These are phyloP conservation scores for Aureobasidium vineae DNA, from an alignment of 2,329 filamentous ascomycete genomes.

Conservation along the genomic window DNA sequence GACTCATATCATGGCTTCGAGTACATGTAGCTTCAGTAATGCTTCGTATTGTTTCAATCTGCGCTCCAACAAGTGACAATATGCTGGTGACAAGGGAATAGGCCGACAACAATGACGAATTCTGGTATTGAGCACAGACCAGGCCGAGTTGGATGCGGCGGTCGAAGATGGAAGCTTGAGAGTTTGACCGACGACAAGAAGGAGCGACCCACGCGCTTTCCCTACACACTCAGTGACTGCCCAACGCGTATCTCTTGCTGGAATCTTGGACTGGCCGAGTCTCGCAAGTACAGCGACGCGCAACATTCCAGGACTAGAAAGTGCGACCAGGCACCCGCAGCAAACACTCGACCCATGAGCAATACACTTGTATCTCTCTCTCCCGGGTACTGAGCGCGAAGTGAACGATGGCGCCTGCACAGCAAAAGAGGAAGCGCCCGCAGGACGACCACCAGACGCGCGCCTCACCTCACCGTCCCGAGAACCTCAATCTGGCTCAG, in stretches of 20 bases:
- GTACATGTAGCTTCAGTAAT: neutral
- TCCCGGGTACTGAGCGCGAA: neutral
- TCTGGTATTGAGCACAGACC: conserved; percentile 23
- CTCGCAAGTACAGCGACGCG: neutral
- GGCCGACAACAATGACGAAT: neutral
- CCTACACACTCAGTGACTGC: neutral
- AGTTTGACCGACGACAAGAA: neutral
- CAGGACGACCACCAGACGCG: conserved; percentile 45
- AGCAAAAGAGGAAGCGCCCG: conserved; percentile 57
- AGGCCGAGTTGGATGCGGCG: neutral
- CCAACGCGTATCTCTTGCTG: neutral
- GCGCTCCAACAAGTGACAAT: neutral
- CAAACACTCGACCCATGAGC: neutral
- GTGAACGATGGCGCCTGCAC: conserved; percentile 50
- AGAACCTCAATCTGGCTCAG: conserved; percentile 53
- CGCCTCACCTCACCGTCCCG: conserved; percentile 53
- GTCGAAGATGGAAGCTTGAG: conserved; percentile 6
- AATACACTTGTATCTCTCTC: neutral
- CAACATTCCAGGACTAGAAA: neutral
- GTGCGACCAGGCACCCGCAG: conserved; percentile 1
- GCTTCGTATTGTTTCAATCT: neutral
- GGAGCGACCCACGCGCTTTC: neutral
- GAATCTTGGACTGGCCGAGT: neutral
- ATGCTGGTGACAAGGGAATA: neutral
- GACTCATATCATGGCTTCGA: neutral